Conservation (phyloP, 2,329 filamentous ascomycete genomes). For the Graphilbum sp. region DNA sequence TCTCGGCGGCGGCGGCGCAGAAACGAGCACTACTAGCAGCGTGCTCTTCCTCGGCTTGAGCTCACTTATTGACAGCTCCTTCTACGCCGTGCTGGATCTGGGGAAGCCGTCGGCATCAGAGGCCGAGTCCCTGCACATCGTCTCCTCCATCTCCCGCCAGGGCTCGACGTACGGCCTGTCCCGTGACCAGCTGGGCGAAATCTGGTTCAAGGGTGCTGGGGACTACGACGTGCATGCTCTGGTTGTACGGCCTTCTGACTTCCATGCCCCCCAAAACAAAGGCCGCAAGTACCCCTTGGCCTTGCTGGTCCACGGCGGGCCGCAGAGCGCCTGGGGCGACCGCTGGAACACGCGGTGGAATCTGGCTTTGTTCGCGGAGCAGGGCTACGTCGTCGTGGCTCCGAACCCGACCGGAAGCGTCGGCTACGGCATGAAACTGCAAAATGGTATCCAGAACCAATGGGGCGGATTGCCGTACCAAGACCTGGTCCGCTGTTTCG, state of each 20-base stretch:
- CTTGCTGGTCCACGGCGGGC: conserved; percentile 70
- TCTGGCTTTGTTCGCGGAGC: conserved; percentile 69
- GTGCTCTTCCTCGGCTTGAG: conserved; percentile 48
- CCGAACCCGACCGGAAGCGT: conserved; percentile 76
- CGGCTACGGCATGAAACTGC: conserved; percentile 63
- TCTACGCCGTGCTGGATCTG: conserved; percentile 45
- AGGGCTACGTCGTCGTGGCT: conserved; percentile 68
- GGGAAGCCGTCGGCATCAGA: conserved; percentile 1
- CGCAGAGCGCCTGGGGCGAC: conserved; percentile 61
- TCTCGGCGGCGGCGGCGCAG: conserved; percentile 15
- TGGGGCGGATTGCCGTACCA: conserved; percentile 80
- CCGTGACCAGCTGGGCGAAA: conserved; percentile 44
- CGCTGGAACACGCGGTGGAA: conserved; percentile 77
- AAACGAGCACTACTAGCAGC: conserved; percentile 12
- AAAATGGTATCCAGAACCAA: conserved; percentile 59
- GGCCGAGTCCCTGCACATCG: conserved; percentile 12
- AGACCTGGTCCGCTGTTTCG: conserved; percentile 64
- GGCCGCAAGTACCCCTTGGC: conserved; percentile 54
- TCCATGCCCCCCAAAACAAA: conserved; percentile 39
- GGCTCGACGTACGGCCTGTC: conserved; percentile 53
- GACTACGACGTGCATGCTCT: conserved; percentile 53
- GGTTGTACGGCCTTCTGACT: conserved; percentile 49
- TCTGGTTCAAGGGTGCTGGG: conserved; percentile 52
- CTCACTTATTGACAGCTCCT: conserved; percentile 56
- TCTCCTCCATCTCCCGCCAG: conserved; percentile 50